A percentile compares a stretch with the other conserved stretches of the same genome.
phyloP scores from a whole-genome alignment of 305 asterid genomes.

The Fraxinus latifolia region DNA sequence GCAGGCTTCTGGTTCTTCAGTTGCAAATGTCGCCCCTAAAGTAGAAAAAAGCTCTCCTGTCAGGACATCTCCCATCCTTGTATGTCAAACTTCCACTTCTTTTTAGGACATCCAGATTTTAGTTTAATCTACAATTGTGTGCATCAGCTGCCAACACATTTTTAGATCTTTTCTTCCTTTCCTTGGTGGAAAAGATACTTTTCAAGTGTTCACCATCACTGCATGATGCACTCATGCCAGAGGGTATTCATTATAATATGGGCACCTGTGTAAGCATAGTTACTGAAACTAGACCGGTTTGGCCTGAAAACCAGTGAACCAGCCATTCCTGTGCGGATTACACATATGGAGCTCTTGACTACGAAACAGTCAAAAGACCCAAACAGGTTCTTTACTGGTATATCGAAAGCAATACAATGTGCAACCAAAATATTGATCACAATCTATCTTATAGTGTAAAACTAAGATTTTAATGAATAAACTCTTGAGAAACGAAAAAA shows the following conservation, averaged over 20 bases:
- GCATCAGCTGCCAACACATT: conserved; percentile 2
- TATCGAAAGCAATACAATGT: background rate
- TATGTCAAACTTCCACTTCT: conserved; percentile 37
- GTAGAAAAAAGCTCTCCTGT: conserved; percentile 97
- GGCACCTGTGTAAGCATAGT: background rate
- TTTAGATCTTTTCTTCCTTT: conserved; percentile 1
- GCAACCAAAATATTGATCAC: background rate
- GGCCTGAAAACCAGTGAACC: background rate
- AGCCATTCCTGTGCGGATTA: background rate
- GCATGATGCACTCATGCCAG: background rate
- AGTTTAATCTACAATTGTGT: conserved; percentile 7
- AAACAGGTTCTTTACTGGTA: background rate
- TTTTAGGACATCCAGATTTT: conserved; percentile 17
- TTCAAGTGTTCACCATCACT: background rate
- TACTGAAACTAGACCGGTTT: background rate
- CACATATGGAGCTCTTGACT: background rate
- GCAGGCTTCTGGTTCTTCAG: conserved; percentile 84
- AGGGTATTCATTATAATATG: background rate
- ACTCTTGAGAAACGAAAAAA: background rate
- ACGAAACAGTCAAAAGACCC: background rate
- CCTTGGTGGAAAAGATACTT: background rate
- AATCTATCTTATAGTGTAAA: background rate
- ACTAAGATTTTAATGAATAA: background rate
- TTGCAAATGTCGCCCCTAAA: conserved; percentile 77
- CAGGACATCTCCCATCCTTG: conserved; percentile 84